Base-by-base conservation (phyloP, 2,329 filamentous ascomycete species). In the Colletotrichum spaethianum region DNA sequence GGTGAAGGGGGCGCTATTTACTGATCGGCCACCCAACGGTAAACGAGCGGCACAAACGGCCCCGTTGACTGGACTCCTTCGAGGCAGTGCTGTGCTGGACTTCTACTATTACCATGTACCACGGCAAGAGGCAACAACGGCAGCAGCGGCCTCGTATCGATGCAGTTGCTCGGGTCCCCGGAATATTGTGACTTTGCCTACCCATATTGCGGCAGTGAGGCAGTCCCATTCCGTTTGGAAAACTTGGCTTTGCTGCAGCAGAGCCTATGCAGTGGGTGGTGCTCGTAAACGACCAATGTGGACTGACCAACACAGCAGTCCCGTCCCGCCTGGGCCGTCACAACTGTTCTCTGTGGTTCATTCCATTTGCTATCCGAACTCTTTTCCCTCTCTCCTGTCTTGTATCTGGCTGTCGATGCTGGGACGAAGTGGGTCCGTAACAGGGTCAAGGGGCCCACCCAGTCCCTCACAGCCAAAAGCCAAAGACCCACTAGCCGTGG, bases 51-150 rank as follows among this genome's bases (percentile, higher is more conserved):
- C 40, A 61, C 52, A 31, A 31, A 53, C 28, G 36, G 60, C 26
- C 46, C 52, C 61, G 26, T 55, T 48, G 63, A 31, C 53, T 46
- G 38, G 67, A 52, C 38, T 38, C 31, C 44, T 20, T 57, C 40
- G 64, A 40, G 68, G 64, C 64, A 38, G 68, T 68, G 64, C 64
- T 52, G 52, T 55, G n/a, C 18, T 20, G 28, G 28, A 55, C 28
- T n/a, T 12, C 28, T n/a, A 11, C n/a, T n/a, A n/a, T n/a, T n/a
- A n/a, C n/a, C n/a, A n/a, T n/a, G n/a, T n/a, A n/a, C n/a, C 31
- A 36, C 20, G 28, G 52, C 20, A 33, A 36, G 12, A 12, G 52
- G 48, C 23, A 28, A 16, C 23, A 28, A 50, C 23, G 48, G 48
- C 6, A 7, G 3, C 20, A 44, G 36, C 48, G 63, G 50, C 31